These are phyloP conservation scores for Malus sylvestris DNA, from an alignment of 306 rosid genomes.

Conservation along the genomic window DNA sequence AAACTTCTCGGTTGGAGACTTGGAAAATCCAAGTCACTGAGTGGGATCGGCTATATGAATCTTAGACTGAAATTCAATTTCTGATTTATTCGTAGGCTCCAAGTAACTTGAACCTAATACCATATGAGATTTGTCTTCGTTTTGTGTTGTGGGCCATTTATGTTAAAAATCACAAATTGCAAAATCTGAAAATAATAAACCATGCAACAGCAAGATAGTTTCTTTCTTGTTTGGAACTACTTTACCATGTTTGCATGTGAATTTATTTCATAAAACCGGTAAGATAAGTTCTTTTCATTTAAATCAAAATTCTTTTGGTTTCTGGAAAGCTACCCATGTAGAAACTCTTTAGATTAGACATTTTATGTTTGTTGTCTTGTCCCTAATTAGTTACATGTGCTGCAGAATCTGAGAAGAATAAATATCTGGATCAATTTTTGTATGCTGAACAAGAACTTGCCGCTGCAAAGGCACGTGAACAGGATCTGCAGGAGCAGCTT, in stretches of 20 bases:
- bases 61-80: not conserved
- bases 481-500: slow-evolving; percentile 68
- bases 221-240: not conserved
- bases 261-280: not conserved
- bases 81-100: not conserved
- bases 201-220: not conserved
- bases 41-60: no score
- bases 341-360: not conserved
- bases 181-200: not conserved
- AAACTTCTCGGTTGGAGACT: no score
- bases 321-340: not conserved
- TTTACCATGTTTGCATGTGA: no score
- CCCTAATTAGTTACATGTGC: slow-evolving; percentile 11
- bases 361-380: not conserved
- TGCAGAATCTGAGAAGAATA: slow-evolving; percentile 70
- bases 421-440: slow-evolving; percentile 52
- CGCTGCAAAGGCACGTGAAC: slow-evolving; percentile 79
- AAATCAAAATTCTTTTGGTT: not conserved
- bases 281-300: not conserved
- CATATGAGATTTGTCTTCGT: not conserved
- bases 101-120: not conserved
- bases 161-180: not conserved
- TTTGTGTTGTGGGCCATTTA: not conserved
- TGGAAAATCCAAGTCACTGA: no score
- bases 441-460: slow-evolving; percentile 73